Evolutionary conservation across 2,329 filamentous ascomycete species (phyloP), one percentile per base, ranked within the genome.

Genomic region (Phoma sp.): DNA sequence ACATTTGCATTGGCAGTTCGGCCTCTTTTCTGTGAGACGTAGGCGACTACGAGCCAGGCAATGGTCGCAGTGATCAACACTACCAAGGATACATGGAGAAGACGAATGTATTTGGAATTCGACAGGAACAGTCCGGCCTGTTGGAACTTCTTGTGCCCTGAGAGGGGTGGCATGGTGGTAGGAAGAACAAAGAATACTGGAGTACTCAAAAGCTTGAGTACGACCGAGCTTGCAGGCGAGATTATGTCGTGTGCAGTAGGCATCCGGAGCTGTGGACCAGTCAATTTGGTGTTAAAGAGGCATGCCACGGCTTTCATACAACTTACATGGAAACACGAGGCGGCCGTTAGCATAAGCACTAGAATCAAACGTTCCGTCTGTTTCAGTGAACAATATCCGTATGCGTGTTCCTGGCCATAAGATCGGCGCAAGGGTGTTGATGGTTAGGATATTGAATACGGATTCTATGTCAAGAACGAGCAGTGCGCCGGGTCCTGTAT

Each of bases 261-360:
- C 61, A 47, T 57, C 58, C 59, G 49, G 45, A 54, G 60, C 66
- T 73, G 55, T 56, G 55, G 57, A 58, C 61, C 64, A 66, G 68
- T 74, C 63, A 73, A 61, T 68, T 42, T 30, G 52, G 38, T 14
- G 15, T 36, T 55, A 46, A 15, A 59, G 58, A 63, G 61, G 62
- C 57, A 59, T 43, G 25, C 40, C 45, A 38, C 55, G 53, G 59
- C 59, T 72, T 74, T 69, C 67, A 73, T 67, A 71, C 54, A 64
- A 72, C 71, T 63, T 54, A 71, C 70, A 67, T 65, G 38, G 59
- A 67, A 68, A 54, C 57, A 59, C 59, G 65, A 61, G 60, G 67
- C 59, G 63, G 60, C 62, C 59, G 64, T 69, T 71, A 53, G 63
- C 61, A 69, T 72, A 72, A 74, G 71, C 70, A 66, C 70, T 73